A percentile compares a stretch with the other conserved stretches of the same genome.
Conservation (phyloP, 768 basidiomycete genomes). For the Boletus vinaceobasis region DNA sequence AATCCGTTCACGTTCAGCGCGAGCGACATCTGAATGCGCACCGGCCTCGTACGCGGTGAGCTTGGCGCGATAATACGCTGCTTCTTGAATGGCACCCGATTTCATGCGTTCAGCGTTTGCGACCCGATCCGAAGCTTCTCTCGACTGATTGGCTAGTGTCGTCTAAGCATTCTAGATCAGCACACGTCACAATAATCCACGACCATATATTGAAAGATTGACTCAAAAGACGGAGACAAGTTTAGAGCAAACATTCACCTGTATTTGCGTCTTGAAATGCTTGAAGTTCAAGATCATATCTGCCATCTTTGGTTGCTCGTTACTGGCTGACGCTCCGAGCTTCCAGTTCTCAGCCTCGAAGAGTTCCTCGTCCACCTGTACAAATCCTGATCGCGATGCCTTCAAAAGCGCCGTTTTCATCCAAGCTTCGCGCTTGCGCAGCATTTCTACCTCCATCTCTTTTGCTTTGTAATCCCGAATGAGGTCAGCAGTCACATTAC, state of each 20-base stretch:
- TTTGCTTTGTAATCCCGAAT: slow-evolving; percentile 77
- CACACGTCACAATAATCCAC: background rate
- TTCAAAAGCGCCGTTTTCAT: slow-evolving; percentile 76
- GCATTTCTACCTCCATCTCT: slow-evolving; percentile 73
- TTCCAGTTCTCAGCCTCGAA: slow-evolving; percentile 34
- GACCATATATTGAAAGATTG: background rate
- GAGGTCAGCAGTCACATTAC: slow-evolving; percentile 71
- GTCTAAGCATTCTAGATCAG: slow-evolving; percentile 42
- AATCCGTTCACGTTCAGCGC: slow-evolving; percentile 76
- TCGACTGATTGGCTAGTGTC: slow-evolving; percentile 72
- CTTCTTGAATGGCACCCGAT: slow-evolving; percentile 82
- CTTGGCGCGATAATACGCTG: slow-evolving; percentile 94
- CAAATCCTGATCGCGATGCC: slow-evolving; percentile 77
- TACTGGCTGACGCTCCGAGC: slow-evolving; percentile 31
- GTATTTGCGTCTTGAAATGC: slow-evolving; percentile 80
- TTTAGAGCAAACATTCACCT: slow-evolving; percentile 50
- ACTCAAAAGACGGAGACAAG: background rate
- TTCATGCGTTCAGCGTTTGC: slow-evolving; percentile 77
- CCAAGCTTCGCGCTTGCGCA: slow-evolving; percentile 79
- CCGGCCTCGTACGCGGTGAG: slow-evolving; percentile 79
- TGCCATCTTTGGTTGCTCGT: slow-evolving; percentile 50
- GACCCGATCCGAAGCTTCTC: slow-evolving; percentile 70
- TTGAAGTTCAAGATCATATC: slow-evolving; percentile 83
- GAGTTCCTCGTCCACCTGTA: slow-evolving; percentile 56
- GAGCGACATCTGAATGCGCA: slow-evolving; percentile 58